phyloP scores from a whole-genome alignment of 148 eudicot species.

The Cornus suecica region DNA sequence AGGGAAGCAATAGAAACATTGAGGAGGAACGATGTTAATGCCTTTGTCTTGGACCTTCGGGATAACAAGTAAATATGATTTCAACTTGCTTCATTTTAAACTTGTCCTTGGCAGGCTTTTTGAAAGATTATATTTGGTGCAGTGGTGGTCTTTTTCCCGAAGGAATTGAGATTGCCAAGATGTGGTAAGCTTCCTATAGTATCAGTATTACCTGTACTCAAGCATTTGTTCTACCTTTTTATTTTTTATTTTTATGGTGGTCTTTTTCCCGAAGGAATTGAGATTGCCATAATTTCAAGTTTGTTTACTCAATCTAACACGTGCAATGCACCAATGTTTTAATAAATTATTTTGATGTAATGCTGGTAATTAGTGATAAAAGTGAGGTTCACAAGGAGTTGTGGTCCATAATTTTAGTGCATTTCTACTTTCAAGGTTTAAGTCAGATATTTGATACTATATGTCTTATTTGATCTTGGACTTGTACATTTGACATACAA shows the following conservation, averaged over 20 bases:
- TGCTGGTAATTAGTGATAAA: too few relatives aligned
- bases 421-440: background rate
- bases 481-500: background rate
- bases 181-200: slow-evolving; percentile 60
- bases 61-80: slow-evolving; percentile 74
- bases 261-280: too few relatives aligned
- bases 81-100: slow-evolving; percentile 8
- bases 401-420: background rate
- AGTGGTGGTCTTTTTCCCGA: slow-evolving; percentile 99
- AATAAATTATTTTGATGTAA: too few relatives aligned
- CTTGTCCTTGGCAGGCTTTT: slow-evolving; percentile 5
- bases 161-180: slow-evolving; percentile 91
- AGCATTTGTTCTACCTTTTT: background rate
- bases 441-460: background rate
- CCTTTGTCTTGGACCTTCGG: slow-evolving; percentile 94
- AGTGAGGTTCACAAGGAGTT: background rate
- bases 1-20: slow-evolving; percentile 82
- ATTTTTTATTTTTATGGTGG: too few relatives aligned
- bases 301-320: background rate
- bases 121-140: slow-evolving; percentile 43
- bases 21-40: slow-evolving; percentile 72
- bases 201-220: background rate
- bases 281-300: too few relatives aligned
- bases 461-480: background rate
- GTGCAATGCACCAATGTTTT: background rate